Base-by-base conservation (phyloP, 208 protist genomes). In the Acanthamoeba triangularis region DNA sequence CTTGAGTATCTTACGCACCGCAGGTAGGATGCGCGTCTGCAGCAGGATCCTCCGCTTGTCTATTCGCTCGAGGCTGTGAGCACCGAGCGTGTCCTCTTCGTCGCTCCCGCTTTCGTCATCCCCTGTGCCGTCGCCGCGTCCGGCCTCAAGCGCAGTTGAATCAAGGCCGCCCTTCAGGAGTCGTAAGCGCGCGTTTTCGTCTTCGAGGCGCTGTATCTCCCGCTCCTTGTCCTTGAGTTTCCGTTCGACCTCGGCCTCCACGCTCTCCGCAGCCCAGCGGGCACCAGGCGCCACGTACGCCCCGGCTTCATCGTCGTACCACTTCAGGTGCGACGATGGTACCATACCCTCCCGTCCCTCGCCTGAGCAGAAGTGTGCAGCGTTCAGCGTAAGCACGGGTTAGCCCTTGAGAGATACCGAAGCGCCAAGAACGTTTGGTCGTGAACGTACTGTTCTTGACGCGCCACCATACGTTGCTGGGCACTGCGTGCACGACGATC, bases 251-350 rank as follows among this genome's bases (percentile, higher is more conserved):
- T 25, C n/a, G 13, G 65, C 65, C 14, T 25, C 30, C 23, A 28
- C n/a, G 8, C 65, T 74, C n/a, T 74, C n/a, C n/a, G 0, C 65
- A 13, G 18, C 65, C 65, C 65, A n/a, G 23, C n/a, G 30, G 56
- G 20, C 23, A 25, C 65, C 65, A 28, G 65, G 25, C n/a, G 30
- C 65, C 23, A 74, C 25, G 25, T 35, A 25, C 65, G 2, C n/a
- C 23, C n/a, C 25, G 23, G 23, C 65, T 13, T 25, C n/a, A 10
- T 74, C 65, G 65, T 74, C 65, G 65, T 74, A 74, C 65, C 65
- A 74, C 65, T 74, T 74, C 65, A 74, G n/a, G 65, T 74, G 65
- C n/a, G 23, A 74, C n/a, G 65, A 74, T 16, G 65, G 65, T 18
- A 74, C 65, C n/a, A 74, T 8, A 35, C 65, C 65, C 30, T 74